Evolutionary conservation across 371 early-diverging fungal species (phyloP).

Genomic region (Saksenaea vasiformis): DNA sequence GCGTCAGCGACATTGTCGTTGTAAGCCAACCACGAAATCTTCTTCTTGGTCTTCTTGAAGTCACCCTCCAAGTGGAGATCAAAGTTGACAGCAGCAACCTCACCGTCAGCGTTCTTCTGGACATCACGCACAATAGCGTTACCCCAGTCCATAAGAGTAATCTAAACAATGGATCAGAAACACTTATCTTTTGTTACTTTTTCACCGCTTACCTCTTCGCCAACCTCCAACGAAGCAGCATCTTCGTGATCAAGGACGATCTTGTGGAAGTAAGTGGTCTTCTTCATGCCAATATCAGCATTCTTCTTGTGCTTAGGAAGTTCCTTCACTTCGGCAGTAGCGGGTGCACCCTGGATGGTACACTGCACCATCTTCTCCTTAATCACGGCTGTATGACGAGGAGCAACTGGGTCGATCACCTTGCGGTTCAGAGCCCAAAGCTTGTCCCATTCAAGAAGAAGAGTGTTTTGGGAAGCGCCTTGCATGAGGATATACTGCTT

Average conservation of each 20-base stretch:
- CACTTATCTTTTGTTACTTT: not conserved
- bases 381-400: conserved; percentile 88
- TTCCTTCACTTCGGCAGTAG: conserved; percentile 63
- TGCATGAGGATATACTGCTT: conserved; percentile 98
- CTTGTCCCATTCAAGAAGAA: conserved; percentile 99
- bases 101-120: conserved; percentile 53
- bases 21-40: conserved; percentile 96
- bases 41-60: conserved; percentile 98
- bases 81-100: conserved; percentile 56
- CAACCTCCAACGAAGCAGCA: conserved; percentile 75
- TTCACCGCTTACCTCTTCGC: conserved; percentile 80
- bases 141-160: conserved; percentile 99
- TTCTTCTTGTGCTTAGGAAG: conserved; percentile 96
- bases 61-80: conserved; percentile 93
- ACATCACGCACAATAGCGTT: conserved; percentile 88
- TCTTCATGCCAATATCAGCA: conserved; percentile 88
- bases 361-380: conserved; percentile 68
- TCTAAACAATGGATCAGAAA: conserved; percentile 24
- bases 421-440: conserved; percentile 99
- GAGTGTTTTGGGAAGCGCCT: conserved; percentile 96
- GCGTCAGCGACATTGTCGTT: conserved; percentile 63
- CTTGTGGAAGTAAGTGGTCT: conserved; percentile 75
- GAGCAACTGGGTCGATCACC: conserved; percentile 95
- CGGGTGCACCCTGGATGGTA: conserved; percentile 64
- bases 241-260: conserved; percentile 92